phyloP scores from a whole-genome alignment of 2,329 filamentous ascomycete species.

The Epichloe baconii region DNA sequence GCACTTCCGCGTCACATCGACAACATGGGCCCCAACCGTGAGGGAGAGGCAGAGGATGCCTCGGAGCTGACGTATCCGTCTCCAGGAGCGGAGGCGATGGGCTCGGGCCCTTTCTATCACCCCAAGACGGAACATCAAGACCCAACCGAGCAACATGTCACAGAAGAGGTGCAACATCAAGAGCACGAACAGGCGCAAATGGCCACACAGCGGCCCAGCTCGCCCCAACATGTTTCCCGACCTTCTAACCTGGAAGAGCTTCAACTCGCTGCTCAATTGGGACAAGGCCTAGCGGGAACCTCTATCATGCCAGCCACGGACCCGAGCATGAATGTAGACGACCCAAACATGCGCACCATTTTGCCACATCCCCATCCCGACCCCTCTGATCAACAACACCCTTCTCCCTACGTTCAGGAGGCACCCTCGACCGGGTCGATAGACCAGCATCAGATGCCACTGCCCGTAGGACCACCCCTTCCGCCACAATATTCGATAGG shows the following conservation, averaged over 20 bases:
- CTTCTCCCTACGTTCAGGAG: slow-evolving; percentile 25
- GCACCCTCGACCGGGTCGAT: slow-evolving; percentile 23
- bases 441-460: slow-evolving; percentile 22
- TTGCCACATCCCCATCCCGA: slow-evolving; percentile 31
- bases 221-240: slow-evolving; percentile 27
- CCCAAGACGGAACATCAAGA: slow-evolving; percentile 21
- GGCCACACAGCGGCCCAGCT: slow-evolving; percentile 20
- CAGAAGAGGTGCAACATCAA: slow-evolving; percentile 16
- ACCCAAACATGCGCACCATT: slow-evolving; percentile 29
- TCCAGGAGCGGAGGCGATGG: slow-evolving; percentile 30
- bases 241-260: slow-evolving; percentile 40
- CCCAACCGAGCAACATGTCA: slow-evolving; percentile 14
- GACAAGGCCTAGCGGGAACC: slow-evolving; percentile 35
- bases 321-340: slow-evolving; percentile 29
- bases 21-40: slow-evolving; percentile 21
- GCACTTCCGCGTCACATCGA: background rate
- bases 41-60: slow-evolving; percentile 22
- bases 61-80: slow-evolving; percentile 33
- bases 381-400: slow-evolving; percentile 21
- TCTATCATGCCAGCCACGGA: slow-evolving; percentile 37
- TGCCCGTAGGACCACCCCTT: slow-evolving; percentile 24
- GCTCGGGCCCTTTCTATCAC: slow-evolving; percentile 31
- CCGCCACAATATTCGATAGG: slow-evolving; percentile 28
- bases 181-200: slow-evolving; percentile 20
- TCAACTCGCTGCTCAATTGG: slow-evolving; percentile 44